A percentile compares a stretch with the other conserved stretches of the same genome.
phyloP scores from a whole-genome alignment of 2,329 filamentous ascomycete species.

The Cercospora janseana region DNA sequence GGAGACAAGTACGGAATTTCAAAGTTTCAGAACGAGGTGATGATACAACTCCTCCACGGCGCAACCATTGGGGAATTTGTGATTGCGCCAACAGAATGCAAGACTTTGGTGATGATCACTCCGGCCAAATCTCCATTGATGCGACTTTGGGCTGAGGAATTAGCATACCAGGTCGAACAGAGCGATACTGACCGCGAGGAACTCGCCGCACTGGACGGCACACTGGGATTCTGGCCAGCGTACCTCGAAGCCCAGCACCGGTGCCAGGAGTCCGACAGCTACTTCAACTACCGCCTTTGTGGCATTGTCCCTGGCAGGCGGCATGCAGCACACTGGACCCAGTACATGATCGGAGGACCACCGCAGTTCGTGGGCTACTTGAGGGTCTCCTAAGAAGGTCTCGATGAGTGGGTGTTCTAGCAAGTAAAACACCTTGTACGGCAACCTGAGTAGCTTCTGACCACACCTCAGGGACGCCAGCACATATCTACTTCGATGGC shows the following conservation, averaged over 20 bases:
- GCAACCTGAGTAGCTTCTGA: too few relatives aligned
- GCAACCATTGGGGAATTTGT: neutral
- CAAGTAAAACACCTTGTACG: too few relatives aligned
- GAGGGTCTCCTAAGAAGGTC: too few relatives aligned
- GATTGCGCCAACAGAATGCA: neutral
- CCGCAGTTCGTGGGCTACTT: neutral
- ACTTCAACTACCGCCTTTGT: neutral
- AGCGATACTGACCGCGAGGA: neutral
- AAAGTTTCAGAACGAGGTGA: slow-evolving; percentile 9
- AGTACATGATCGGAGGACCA: neutral
- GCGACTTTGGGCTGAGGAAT: neutral
- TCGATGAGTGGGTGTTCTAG: too few relatives aligned
- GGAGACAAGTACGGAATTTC: slow-evolving; percentile 19
- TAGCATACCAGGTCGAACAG: neutral
- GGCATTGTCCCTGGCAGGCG: neutral
- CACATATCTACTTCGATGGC: too few relatives aligned
- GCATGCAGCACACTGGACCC: neutral
- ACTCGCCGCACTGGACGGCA: neutral
- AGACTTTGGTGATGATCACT: neutral
- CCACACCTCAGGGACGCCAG: too few relatives aligned
- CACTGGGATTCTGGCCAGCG: neutral
- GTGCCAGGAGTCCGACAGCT: neutral
- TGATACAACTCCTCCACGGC: slow-evolving; percentile 4
- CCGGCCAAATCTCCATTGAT: neutral
- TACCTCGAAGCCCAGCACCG: neutral